Base-by-base conservation (phyloP, 257 asterid genomes). In the Agastache rugosa region DNA sequence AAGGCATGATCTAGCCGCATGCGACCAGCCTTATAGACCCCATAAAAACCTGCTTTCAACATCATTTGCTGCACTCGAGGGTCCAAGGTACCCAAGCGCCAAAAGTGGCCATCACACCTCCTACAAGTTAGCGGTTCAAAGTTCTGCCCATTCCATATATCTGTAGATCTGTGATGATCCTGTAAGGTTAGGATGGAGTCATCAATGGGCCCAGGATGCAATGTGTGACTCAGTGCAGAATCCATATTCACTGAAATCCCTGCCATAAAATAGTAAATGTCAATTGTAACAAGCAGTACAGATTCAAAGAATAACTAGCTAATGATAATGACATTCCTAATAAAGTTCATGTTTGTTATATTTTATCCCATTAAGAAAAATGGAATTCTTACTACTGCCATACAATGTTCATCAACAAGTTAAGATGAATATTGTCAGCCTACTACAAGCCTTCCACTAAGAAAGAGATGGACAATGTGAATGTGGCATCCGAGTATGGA, bases 101-200 rank as follows among this genome's bases (percentile, higher is more conserved):
- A 91, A 76, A 91, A 91, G 76, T 90, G 93, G 76, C 96, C 96
- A 63, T 91, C 94, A 41, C 92, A 89, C 56, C 96, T 82, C 78
- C 94, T 81, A 78, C 94, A 89, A 6, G 96, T 86, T 55, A 91
- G 83, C 29, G 97, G 96, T 83, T 87, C 96, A 35, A 85, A 89
- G 66, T 84, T 89, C 63, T 89, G 91, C 48, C 97, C 93, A 61
- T 86, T 67, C 97, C 97, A 91, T 78, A 89, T 82, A 8, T 85
- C 87, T 31, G 89, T 81, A 31, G 97, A 91, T 77, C 94, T 84
- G 85, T 89, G 97, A 67, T 87, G 96, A 27, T 87, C 84, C 73
- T 91, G 96, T 58, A 86, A 81, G 71, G 89, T 85, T 67, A 89
- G 90, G 54, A 91, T 78, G 14, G 96, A 86, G 75, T 86, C 84